Percentiles rank a stretch among this genome's conserved stretches.
Conservation (phyloP, 345 rosid species). For the Noccaea caerulescens region DNA sequence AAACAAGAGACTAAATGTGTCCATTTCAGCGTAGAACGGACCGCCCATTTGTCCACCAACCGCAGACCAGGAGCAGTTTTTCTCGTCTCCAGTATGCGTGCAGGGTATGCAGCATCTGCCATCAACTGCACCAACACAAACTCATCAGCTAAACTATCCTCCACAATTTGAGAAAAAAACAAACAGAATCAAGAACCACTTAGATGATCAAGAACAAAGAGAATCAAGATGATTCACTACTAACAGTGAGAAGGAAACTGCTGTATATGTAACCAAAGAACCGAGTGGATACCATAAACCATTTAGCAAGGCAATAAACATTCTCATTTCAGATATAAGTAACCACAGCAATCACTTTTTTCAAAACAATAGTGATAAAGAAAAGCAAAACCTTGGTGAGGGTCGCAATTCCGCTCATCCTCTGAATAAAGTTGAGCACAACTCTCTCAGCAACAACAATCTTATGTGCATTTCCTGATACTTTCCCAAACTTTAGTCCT, state of each 20-base stretch:
- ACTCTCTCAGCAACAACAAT: constrained; percentile 92
- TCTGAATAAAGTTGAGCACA: constrained; percentile 92
- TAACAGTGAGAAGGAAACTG: neutral
- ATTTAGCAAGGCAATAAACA: neutral
- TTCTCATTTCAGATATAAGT: neutral
- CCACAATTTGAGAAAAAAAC: neutral
- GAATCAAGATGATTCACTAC: neutral
- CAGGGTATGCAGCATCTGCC: constrained; percentile 94
- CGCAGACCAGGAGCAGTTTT: constrained; percentile 95
- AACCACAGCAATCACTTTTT: constrained; percentile 13
- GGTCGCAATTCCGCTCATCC: constrained; percentile 99
- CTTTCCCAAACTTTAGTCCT: constrained; percentile 93
- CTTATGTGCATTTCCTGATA: constrained; percentile 81
- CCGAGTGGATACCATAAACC: neutral
- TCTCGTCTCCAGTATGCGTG: constrained; percentile 85
- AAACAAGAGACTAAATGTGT: neutral
- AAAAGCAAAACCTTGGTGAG: constrained; percentile 67
- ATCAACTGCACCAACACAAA: constrained; percentile 61
- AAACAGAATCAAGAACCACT: neutral
- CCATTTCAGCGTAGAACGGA: constrained; percentile 26
- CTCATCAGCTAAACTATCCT: constrained; percentile 18
- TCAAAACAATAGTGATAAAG: neutral
- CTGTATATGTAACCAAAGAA: neutral
- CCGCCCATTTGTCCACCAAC: constrained; percentile 98
- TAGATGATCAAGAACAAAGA: no score